Evolutionary conservation across 177 flowering plant species (phyloP).

Genomic region (Vitis hybrid): DNA sequence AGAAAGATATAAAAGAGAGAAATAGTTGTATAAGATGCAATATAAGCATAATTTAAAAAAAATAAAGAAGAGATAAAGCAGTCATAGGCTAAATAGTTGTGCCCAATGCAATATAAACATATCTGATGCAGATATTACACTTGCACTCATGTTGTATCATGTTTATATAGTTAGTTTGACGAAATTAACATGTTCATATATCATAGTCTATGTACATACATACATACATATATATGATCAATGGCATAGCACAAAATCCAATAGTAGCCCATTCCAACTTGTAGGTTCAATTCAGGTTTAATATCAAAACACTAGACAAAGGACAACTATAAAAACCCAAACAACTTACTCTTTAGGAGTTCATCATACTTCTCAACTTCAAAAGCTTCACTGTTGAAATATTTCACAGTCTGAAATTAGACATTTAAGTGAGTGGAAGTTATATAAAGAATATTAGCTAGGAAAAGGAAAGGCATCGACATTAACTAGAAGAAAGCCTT

Average conservation of each 20-base stretch:
- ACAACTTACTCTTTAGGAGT: constrained; percentile 74
- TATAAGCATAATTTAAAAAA: too few relatives aligned
- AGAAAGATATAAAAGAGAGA: too few relatives aligned
- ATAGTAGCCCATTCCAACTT: neutral
- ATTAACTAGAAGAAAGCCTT: constrained; percentile 1
- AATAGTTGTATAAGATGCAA: too few relatives aligned
- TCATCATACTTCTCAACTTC: constrained; percentile 90
- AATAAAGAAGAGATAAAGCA: too few relatives aligned
- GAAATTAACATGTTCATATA: too few relatives aligned
- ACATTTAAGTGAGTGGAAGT: neutral
- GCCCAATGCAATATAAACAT: too few relatives aligned
- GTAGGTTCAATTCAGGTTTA: neutral
- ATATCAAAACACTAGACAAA: neutral
- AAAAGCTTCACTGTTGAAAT: constrained; percentile 89
- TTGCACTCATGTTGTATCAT: neutral
- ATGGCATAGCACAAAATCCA: too few relatives aligned
- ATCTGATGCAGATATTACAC: too few relatives aligned
- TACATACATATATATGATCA: too few relatives aligned
- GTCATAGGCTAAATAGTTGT: too few relatives aligned
- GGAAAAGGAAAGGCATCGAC: neutral
- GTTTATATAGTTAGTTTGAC: neutral
- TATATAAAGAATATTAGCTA: neutral
- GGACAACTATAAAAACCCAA: neutral
- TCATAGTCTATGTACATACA: too few relatives aligned
- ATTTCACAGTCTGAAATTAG: constrained; percentile 78